Base-by-base conservation (phyloP, 1,284 basidiomycete species). In the Kwoniella shivajii region DNA sequence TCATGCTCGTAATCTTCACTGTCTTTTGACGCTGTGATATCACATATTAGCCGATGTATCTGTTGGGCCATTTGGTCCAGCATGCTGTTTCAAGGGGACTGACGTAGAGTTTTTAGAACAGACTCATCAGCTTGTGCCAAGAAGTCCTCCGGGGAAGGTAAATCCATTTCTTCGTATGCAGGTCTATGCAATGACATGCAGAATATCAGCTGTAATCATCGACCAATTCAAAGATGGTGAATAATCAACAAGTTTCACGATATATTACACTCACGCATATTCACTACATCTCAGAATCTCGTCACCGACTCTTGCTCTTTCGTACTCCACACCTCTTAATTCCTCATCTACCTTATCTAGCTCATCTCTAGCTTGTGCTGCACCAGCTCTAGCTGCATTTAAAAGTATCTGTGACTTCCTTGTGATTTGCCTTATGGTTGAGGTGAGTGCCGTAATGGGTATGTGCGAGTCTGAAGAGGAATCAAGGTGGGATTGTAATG, bases 261-360 rank as follows among this genome's bases (percentile, higher is more conserved):
- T n/a, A n/a, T n/a, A n/a, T 20, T 38, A 41, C 30, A 70, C 73
- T 59, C 49, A 74, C 72, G 54, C 64, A 45, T 75, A 76, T 7
- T 69, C 68, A 52, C 58, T 56, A 66, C 74, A 76, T 41, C 61
- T 47, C 30, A 59, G 62, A 39, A 72, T 73, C 65, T 74, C 73
- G 51, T 72, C 69, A 33, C 64, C 60, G 7, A 75, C 68, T 39
- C 69, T 57, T 9, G 67, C 66, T 16, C 68, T 52, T 62, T 76
- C 74, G 52, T 76, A 76, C 56, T 71, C 68, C 18, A 68, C 68
- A 24, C 65, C 68, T 16, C 71, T 45, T 24, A 75, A 54, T 11
- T 59, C 62, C 7, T 69, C 69, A 54, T 75, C 74, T 2, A 61
- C 65, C 16, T 50, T 46, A 54, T 76, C 73, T 22, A 76, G 54